phyloP scores from a whole-genome alignment of 2,329 filamentous ascomycete species.

The Myriosclerotinia scirpicola region DNA sequence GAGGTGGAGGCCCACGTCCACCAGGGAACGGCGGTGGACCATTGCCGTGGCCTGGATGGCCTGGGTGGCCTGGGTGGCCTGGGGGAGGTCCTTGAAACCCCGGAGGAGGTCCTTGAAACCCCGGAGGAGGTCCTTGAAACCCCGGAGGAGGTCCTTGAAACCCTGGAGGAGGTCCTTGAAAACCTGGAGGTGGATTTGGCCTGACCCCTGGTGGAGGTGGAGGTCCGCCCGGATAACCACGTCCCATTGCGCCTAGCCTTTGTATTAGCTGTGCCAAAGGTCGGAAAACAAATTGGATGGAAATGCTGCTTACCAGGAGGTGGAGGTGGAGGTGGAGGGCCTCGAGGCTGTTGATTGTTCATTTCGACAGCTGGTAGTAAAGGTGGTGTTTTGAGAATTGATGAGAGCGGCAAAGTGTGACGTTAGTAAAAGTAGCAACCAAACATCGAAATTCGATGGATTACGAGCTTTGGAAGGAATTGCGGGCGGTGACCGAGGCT shows the following conservation, averaged over 20 bases:
- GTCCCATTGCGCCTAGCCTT: background rate
- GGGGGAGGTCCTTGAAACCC: background rate
- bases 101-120: background rate
- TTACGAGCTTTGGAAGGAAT: background rate
- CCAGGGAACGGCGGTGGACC: background rate
- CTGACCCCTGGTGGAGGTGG: background rate
- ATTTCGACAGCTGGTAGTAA: background rate
- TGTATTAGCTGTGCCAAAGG: background rate
- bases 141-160: background rate
- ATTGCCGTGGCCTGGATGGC: background rate
- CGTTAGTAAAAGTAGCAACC: background rate
- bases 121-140: background rate
- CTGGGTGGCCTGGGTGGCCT: background rate
- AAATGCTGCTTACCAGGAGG: slow-evolving; percentile 9
- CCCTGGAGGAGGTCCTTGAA: background rate
- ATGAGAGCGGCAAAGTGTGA: background rate
- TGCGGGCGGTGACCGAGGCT: background rate
- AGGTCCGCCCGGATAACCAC: background rate
- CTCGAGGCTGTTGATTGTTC: background rate
- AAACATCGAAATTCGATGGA: background rate
- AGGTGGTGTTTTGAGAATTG: background rate
- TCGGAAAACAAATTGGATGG: too few relatives aligned
- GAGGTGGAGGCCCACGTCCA: background rate
- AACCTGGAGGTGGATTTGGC: background rate
- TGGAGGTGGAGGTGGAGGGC: background rate